A percentile compares a stretch with the other conserved stretches of the same genome.
phyloP scores from a whole-genome alignment of 345 rosid genomes.

The Populus nigra region DNA sequence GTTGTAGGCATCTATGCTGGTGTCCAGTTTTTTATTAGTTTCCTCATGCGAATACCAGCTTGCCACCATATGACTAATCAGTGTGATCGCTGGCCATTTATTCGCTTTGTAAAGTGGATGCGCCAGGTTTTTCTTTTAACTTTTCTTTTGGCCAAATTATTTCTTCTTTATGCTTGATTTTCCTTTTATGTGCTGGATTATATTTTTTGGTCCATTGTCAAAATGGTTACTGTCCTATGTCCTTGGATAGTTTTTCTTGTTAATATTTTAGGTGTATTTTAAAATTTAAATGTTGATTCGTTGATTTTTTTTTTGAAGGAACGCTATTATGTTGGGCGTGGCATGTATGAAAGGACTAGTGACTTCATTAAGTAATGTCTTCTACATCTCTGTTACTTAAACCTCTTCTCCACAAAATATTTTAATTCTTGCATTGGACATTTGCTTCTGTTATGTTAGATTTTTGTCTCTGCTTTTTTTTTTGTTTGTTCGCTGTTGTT shows the following conservation, averaged over 20 bases:
- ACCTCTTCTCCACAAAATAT: background rate
- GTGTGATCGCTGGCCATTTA: conserved; percentile 75
- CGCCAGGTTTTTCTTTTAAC: conserved; percentile 65
- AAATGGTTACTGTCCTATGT: background rate
- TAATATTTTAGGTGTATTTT: background rate
- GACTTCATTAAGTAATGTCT: conserved; percentile 75
- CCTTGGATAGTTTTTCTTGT: background rate
- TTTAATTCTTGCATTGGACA: background rate
- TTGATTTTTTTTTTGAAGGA: conserved; percentile 52
- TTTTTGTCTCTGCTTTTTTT: too few species aligned
- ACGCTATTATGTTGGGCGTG: conserved; percentile 89
- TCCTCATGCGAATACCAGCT: conserved; percentile 85
- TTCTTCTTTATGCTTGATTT: background rate
- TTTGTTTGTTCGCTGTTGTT: too few species aligned
- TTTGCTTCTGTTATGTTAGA: background rate
- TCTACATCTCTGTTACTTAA: conserved; percentile 9
- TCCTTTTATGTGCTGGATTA: conserved; percentile 4
- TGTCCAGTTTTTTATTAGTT: conserved; percentile 70
- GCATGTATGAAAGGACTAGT: conserved; percentile 88
- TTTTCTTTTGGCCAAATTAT: background rate
- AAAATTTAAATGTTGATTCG: conserved; percentile 3
- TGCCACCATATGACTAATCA: conserved; percentile 70
- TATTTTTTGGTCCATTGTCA: background rate
- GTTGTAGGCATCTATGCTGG: conserved; percentile 79
- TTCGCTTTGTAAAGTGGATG: conserved; percentile 93